Evolutionary conservation across 805 yeast genomes (phyloP).

Genomic region (Cyberlindnera nakhonratchasimensis): DNA sequence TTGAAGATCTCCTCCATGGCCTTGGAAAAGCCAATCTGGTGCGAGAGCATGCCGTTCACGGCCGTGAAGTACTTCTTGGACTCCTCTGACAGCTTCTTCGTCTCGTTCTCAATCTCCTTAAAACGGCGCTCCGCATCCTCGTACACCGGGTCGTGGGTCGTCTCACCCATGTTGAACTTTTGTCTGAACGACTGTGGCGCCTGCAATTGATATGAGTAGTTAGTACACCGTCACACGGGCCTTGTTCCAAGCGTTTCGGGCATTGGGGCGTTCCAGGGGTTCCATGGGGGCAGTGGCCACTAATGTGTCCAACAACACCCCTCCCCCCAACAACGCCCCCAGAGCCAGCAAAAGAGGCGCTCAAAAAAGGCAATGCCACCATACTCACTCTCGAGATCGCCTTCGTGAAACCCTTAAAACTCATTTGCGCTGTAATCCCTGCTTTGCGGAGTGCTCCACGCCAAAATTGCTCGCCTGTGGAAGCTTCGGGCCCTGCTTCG

Average conservation of each 20-base stretch:
- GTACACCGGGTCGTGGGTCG: slow-evolving; percentile 82
- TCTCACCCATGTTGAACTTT: slow-evolving; percentile 83
- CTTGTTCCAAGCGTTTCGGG: too few species aligned
- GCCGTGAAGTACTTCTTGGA: slow-evolving; percentile 87
- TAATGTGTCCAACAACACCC: neutral
- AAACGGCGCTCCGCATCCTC: slow-evolving; percentile 95
- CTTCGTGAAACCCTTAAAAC: slow-evolving; percentile 84
- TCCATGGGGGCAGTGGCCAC: neutral
- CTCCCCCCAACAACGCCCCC: neutral
- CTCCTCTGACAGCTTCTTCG: slow-evolving; percentile 85
- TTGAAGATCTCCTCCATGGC: slow-evolving; percentile 94
- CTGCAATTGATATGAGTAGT: slow-evolving; percentile 15
- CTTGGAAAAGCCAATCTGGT: slow-evolving; percentile 92
- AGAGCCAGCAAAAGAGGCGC: neutral
- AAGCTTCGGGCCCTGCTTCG: too few species aligned
- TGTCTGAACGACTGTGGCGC: slow-evolving; percentile 93
- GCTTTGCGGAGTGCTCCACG: too few species aligned
- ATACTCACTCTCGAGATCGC: slow-evolving; percentile 55
- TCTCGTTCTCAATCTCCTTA: slow-evolving; percentile 85
- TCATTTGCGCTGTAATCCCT: too few species aligned
- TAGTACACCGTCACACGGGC: too few species aligned
- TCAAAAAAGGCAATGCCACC: neutral
- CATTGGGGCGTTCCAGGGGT: neutral
- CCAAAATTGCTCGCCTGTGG: too few species aligned
- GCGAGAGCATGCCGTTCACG: slow-evolving; percentile 88